Evolutionary conservation across 805 yeast species (phyloP).

Genomic region (Wickerhamiella vanderwaltii): DNA sequence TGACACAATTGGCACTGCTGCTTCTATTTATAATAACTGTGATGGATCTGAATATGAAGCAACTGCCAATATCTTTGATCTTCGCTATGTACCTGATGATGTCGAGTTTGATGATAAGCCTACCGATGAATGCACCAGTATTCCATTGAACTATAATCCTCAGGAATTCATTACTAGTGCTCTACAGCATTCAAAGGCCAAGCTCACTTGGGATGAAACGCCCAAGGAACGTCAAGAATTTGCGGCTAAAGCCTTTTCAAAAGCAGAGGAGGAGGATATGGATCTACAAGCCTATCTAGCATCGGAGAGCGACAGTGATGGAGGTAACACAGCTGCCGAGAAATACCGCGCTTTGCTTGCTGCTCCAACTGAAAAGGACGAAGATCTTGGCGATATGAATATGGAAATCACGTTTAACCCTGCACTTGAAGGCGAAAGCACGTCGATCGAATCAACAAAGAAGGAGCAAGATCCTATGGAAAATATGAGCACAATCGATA

Average conservation of each 20-base stretch:
- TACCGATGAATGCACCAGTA: conserved; percentile 54
- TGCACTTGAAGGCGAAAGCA: conserved; percentile 44
- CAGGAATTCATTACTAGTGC: conserved; percentile 79
- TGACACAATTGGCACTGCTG: conserved; percentile 60
- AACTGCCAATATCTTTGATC: conserved; percentile 86
- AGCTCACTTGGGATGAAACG: conserved; percentile 97
- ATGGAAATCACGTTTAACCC: conserved; percentile 96
- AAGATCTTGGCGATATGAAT: conserved; percentile 43
- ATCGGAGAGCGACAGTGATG: conserved; percentile 26
- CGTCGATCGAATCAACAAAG: conserved; percentile 21
- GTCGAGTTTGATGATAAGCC: conserved; percentile 76
- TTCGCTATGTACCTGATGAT: conserved; percentile 85
- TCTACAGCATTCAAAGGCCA: conserved; percentile 88
- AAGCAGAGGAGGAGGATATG: conserved; percentile 44
- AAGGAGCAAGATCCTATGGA: conserved; percentile 17
- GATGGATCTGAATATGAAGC: conserved; percentile 95
- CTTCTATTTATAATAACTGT: conserved; percentile 66
- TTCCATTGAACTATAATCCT: conserved; percentile 75
- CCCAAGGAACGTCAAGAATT: conserved; percentile 76
- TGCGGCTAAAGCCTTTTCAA: conserved; percentile 71
- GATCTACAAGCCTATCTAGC: conserved; percentile 66
- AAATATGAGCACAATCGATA: conserved; percentile 66
- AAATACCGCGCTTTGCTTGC: conserved; percentile 20
- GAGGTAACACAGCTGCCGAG: conserved; percentile 16
- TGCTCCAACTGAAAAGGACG: conserved; percentile 21